Percentiles rank a stretch among this genome's conserved stretches.
Conservation (phyloP, 257 asterid genomes). For the Solanum commersonii region DNA sequence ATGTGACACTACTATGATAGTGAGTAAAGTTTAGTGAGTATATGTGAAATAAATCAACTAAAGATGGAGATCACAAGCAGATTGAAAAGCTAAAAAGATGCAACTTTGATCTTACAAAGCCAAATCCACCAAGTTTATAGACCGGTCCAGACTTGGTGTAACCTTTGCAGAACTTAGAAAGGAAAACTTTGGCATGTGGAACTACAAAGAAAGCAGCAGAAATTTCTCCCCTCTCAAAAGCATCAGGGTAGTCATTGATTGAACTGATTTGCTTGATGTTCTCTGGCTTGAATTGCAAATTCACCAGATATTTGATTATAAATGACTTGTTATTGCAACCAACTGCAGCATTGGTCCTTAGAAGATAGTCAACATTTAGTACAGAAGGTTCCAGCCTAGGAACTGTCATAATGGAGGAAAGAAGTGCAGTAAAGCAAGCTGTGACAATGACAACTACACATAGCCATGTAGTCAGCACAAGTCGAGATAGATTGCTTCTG, state of each 20-base stretch:
- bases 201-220: conserved; percentile 55
- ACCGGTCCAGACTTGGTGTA: conserved; percentile 35
- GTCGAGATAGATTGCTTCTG: conserved; percentile 26
- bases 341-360: conserved; percentile 26
- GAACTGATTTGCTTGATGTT: conserved; percentile 21
- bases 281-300: conserved; percentile 24
- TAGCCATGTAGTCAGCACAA: conserved; percentile 45
- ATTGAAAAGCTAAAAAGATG: background rate
- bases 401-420: conserved; percentile 47
- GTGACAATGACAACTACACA: conserved; percentile 29
- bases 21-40: background rate
- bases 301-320: conserved; percentile 19
- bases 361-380: conserved; percentile 26
- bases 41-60: background rate
- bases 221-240: conserved; percentile 34
- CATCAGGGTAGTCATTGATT: conserved; percentile 26
- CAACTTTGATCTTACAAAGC: conserved; percentile 36
- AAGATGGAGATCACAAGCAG: background rate
- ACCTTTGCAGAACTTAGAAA: conserved; percentile 40
- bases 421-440: conserved; percentile 49
- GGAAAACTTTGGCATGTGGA: conserved; percentile 54
- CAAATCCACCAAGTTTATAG: conserved; percentile 58
- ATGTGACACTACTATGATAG: background rate
- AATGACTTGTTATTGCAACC: conserved; percentile 52
- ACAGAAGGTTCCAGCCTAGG: conserved; percentile 41